Evolutionary conservation across 176 grass and related monocot species (phyloP).

Genomic region (Carex kokanica): DNA sequence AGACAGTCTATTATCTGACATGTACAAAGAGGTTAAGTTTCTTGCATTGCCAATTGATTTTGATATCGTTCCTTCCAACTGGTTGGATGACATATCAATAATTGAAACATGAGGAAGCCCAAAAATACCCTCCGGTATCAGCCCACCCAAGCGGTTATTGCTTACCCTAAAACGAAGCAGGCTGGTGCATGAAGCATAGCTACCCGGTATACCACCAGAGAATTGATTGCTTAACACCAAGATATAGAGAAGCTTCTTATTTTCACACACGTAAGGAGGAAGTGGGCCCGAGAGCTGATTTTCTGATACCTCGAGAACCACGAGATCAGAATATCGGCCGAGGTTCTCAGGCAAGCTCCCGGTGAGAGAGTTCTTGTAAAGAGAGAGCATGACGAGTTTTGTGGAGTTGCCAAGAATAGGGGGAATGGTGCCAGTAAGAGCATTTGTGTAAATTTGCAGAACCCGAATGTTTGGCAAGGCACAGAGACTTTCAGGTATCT

Average conservation of each 20-base stretch:
- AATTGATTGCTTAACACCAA: conserved; percentile 78
- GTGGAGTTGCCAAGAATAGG: conserved; percentile 72
- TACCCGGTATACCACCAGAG: conserved; percentile 47
- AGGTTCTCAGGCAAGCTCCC: conserved; percentile 63
- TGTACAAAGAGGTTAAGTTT: conserved; percentile 71
- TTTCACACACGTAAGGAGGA: conserved; percentile 51
- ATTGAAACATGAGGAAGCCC: conserved; percentile 66
- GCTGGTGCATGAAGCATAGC: conserved; percentile 47
- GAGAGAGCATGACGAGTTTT: conserved; percentile 49
- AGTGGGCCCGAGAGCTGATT: conserved; percentile 66
- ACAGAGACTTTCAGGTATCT: conserved; percentile 54
- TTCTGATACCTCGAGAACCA: conserved; percentile 85
- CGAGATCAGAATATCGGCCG: conserved; percentile 50
- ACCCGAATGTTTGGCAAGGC: conserved; percentile 44
- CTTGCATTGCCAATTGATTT: conserved; percentile 38
- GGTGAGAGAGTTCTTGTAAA: conserved; percentile 81
- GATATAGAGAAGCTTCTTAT: conserved; percentile 57
- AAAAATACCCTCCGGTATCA: conserved; percentile 57
- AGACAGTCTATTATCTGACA: conserved; percentile 53
- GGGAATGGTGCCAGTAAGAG: conserved; percentile 59
- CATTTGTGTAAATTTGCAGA: conserved; percentile 74
- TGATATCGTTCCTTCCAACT: conserved; percentile 45
- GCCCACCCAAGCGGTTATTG: conserved; percentile 56
- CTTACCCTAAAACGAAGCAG: conserved; percentile 76
- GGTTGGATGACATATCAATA: conserved; percentile 78